Base-by-base conservation (phyloP, 352 stramenopile species). In the Phytophthora sojae region DNA sequence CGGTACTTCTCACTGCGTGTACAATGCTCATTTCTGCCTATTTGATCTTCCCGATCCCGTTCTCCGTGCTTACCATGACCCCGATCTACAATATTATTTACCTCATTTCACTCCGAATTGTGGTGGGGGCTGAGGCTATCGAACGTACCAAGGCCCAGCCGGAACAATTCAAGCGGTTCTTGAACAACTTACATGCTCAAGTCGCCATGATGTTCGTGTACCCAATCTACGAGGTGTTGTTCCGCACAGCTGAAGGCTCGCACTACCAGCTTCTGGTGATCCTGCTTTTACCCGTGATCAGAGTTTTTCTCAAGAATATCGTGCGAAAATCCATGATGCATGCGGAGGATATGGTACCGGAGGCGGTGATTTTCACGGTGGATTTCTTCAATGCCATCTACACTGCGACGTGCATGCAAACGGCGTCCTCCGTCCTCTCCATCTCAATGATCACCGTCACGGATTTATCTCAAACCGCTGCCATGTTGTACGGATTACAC, bases 361-460 rank as follows among this genome's bases (percentile, higher is more conserved):
- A 69, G n/a, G 49, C 66, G 6, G 64, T 73, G 4, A 73, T 77
- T 23, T 77, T 77, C 29, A 67, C 68, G 12, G 64, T 71, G 2
- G 63, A 75, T 30, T 73, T 77, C 39, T 80, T 80, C 25, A 77
- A 77, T 37, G 52, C 73, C 4, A 55, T 70, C 21, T 77, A 76
- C 23, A 9, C 71, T 32, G 68, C 64, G 5, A 69, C 63, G 1
- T 74, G 57, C 15, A 75, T 80, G 68, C 73, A 80, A 57, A 67
- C 42, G 23, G 19, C 66, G 7, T 68, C 59, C 1, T 77, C 62
- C 6, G 11, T 47, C 15, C 21, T 64, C 26, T 23, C 54, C 9
- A 61, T 69, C 25, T 25, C 35, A 23, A 45, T 42, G 4, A 71
- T 75, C 35, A 59, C 53, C 9, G 11, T 75, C 37, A 64, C 52